Conservation (phyloP, 768 basidiomycete species). For the Hebeloma cylindrosporum region DNA sequence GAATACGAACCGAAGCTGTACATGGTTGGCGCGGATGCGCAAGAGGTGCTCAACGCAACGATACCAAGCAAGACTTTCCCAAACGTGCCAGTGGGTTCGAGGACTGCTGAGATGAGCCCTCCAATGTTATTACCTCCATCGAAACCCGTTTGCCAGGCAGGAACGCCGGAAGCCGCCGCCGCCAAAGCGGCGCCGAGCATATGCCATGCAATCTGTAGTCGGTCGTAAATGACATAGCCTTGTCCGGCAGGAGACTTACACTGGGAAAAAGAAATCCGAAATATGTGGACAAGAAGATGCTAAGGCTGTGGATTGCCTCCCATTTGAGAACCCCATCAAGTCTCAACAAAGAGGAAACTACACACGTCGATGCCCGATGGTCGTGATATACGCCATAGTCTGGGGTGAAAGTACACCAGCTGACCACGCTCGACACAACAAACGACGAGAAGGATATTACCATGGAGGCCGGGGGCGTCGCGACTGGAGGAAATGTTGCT, state of each 20-base stretch:
- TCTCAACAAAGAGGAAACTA: not conserved
- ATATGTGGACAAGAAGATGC: constrained; percentile 65
- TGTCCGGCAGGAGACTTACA: constrained; percentile 36
- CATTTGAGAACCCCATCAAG: not conserved
- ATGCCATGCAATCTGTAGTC: constrained; percentile 39
- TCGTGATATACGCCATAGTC: constrained; percentile 48
- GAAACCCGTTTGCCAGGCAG: constrained; percentile 57
- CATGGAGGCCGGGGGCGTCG: constrained; percentile 28
- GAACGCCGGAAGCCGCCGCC: constrained; percentile 52
- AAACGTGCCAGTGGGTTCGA: constrained; percentile 61
- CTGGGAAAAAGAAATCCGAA: constrained; percentile 61
- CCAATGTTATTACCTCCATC: constrained; percentile 54
- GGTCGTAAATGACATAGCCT: constrained; percentile 12
- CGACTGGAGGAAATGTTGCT: constrained; percentile 28
- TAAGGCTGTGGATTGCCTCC: constrained; percentile 34
- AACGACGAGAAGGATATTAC: constrained; percentile 39
- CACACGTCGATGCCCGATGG: constrained; percentile 30
- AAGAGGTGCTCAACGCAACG: constrained; percentile 72
- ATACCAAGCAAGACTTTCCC: constrained; percentile 72
- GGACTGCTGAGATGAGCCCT: constrained; percentile 61
- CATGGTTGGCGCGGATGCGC: constrained; percentile 74
- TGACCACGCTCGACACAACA: constrained; percentile 37
- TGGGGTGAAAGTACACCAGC: constrained; percentile 44
- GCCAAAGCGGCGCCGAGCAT: constrained; percentile 71
- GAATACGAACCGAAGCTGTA: constrained; percentile 59